Evolutionary conservation across 768 basidiomycete genomes (phyloP), one percentile per base, ranked within the genome.

Genomic region (Lentinula edodes): DNA sequence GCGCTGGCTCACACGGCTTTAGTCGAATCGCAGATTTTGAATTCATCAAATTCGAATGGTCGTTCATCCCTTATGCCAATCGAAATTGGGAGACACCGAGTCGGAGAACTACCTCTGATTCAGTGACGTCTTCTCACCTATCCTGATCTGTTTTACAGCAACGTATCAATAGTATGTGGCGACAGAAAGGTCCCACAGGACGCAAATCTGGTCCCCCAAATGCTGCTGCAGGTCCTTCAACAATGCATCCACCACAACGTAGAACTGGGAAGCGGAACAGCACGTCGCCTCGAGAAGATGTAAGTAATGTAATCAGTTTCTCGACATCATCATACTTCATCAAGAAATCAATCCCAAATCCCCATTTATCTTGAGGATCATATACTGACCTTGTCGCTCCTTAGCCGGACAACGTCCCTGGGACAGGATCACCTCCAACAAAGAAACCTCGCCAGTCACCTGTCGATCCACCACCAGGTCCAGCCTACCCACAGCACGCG

Each of bases 271-370:
- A 86, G 66, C 78, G 86, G 64, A 84, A 74, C 64, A 87, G 84
- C 68, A 86, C 83, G 10, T 85, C 85, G 5, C 86, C 86, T 6
- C 80, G 78, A 39, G 86, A 86, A 71, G 86, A 86, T 67, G 85
- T 86, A 65, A 64, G 85, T 86, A 65, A 64, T 63, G 61, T 65
- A 60, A 50, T 28, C 20, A 18, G 38, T 48, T 61, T 43, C 58
- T 53, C n/a, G 51, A 1, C 52, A 58, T 43, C 42, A 53, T 38
- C 45, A 58, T 60, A 16, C n/a, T 45, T 39, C 61, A 52, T 35
- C 64, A 54, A 32, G 62, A 52, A 54, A 20, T 36, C 32, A 55
- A n/a, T 54, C n/a, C n/a, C 38, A 13, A 55, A 18, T 54, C 38
- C 36, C 38, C 38, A 54, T 54, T 38, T 54, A 35, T 46, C 50